phyloP scores from a whole-genome alignment of 768 basidiomycete species.

The Lactarius sanguifluus region DNA sequence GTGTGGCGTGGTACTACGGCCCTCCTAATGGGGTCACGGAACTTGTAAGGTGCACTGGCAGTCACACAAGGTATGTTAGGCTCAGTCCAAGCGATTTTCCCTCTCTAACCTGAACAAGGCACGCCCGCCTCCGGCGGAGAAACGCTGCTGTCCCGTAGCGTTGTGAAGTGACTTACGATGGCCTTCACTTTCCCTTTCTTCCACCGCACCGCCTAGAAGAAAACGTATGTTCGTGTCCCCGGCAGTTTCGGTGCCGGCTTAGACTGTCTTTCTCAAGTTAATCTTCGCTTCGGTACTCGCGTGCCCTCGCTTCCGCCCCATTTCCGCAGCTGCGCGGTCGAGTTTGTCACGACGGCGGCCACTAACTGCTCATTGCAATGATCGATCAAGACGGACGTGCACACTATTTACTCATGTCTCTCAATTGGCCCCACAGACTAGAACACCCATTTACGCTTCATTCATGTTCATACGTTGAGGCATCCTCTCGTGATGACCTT shows the following conservation, averaged over 20 bases:
- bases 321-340: background rate
- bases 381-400: constrained; percentile 4
- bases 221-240: background rate
- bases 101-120: background rate
- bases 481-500: background rate
- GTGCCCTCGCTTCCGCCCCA: background rate
- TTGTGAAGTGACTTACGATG: background rate
- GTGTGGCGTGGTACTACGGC: constrained; percentile 16
- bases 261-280: background rate
- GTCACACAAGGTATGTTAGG: constrained; percentile 5
- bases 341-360: background rate
- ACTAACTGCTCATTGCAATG: background rate
- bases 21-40: constrained; percentile 25
- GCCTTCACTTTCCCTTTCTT: background rate
- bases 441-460: background rate
- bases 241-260: background rate
- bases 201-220: background rate
- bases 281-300: background rate
- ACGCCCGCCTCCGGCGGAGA: background rate
- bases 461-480: background rate
- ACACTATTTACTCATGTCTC: background rate
- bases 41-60: background rate
- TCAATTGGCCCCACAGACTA: background rate
- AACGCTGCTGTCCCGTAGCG: background rate
- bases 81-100: constrained; percentile 12